phyloP scores from a whole-genome alignment of 345 rosid species.

The Dipteronia sinensis region DNA sequence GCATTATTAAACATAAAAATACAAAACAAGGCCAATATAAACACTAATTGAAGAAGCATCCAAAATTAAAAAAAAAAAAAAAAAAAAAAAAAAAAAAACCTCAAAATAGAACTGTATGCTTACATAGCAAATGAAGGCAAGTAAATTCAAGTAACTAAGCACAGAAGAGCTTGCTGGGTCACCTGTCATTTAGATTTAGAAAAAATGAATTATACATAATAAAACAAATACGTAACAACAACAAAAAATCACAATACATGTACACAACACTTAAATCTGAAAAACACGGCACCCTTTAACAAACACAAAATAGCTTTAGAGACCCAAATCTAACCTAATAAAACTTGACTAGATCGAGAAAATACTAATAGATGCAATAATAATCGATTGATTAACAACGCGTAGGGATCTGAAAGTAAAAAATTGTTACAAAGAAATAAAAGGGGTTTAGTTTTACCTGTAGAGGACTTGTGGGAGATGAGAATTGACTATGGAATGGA shows the following conservation, averaged over 20 bases:
- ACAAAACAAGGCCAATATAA: not conserved
- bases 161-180: constrained; percentile 6
- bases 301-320: not conserved
- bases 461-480: too few species aligned
- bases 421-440: not conserved
- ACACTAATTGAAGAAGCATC: not conserved
- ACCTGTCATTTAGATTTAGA: not conserved
- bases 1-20: not conserved
- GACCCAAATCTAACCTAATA: not conserved
- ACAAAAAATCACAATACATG: not conserved
- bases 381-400: not conserved
- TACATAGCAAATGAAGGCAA: constrained; percentile 6
- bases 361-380: not conserved
- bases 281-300: too few species aligned
- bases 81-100: not conserved
- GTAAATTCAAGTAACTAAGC: not conserved
- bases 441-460: not conserved
- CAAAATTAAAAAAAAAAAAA: not conserved
- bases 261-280: too few species aligned
- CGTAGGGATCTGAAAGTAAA: not conserved
- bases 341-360: not conserved
- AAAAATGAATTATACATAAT: not conserved
- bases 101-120: not conserved
- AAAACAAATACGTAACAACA: too few species aligned
- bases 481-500: too few species aligned